phyloP scores from a whole-genome alignment of 345 rosid species.

The Theobroma cacao region DNA sequence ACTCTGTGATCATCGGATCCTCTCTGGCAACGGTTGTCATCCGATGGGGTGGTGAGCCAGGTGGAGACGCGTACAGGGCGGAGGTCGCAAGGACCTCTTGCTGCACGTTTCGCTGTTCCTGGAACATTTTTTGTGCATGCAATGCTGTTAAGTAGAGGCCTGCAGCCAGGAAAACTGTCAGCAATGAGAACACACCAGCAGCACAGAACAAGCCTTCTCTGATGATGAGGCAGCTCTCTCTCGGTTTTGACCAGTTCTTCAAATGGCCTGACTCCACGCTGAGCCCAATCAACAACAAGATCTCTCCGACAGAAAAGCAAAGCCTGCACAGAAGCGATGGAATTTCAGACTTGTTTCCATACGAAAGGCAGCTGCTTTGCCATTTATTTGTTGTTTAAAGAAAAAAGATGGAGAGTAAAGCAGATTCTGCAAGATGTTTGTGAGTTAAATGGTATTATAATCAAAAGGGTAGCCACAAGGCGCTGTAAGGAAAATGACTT shows the following conservation, averaged over 20 bases:
- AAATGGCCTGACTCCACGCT: slow-evolving; percentile 93
- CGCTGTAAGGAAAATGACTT: not conserved
- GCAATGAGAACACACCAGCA: slow-evolving; percentile 65
- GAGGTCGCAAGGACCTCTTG: slow-evolving; percentile 60
- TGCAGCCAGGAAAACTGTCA: slow-evolving; percentile 63
- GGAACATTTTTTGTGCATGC: slow-evolving; percentile 57
- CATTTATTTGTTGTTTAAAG: not conserved
- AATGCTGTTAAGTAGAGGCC: slow-evolving; percentile 74
- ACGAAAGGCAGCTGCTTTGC: not conserved
- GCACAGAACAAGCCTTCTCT: slow-evolving; percentile 78
- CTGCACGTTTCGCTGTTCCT: slow-evolving; percentile 41
- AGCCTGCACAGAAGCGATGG: slow-evolving; percentile 35
- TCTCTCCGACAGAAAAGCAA: slow-evolving; percentile 76
- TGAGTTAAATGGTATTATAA: not conserved
- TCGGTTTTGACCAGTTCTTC: slow-evolving; percentile 73
- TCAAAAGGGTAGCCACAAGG: not conserved
- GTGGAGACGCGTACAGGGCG: slow-evolving; percentile 59
- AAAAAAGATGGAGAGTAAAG: not conserved
- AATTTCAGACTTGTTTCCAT: not conserved
- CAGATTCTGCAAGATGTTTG: not conserved
- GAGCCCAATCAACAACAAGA: slow-evolving; percentile 65
- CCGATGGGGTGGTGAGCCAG: slow-evolving; percentile 41
- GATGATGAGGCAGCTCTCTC: slow-evolving; percentile 56
- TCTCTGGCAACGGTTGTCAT: slow-evolving; percentile 56
- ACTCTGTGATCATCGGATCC: slow-evolving; percentile 43